Evolutionary conservation across 768 basidiomycete species (phyloP).

Genomic region (Leccinum rimulosum): DNA sequence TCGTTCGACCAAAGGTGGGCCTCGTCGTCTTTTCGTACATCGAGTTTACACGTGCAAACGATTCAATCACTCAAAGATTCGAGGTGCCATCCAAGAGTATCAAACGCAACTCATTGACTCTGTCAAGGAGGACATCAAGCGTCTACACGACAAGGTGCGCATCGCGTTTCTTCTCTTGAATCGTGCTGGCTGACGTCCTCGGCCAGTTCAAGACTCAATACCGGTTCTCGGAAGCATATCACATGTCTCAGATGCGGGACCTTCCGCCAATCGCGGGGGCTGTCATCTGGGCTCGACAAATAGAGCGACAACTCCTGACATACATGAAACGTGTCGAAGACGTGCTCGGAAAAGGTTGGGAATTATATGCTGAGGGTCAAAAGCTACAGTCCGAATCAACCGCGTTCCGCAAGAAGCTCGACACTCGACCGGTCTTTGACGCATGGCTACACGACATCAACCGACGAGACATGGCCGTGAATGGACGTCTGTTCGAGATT

Average conservation of each 20-base stretch:
- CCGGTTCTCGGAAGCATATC: conserved; percentile 91
- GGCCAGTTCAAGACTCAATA: conserved; percentile 92
- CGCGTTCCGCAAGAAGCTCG: conserved; percentile 94
- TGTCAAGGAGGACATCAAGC: conserved; percentile 97
- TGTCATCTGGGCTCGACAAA: conserved; percentile 99
- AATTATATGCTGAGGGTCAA: conserved; percentile 98
- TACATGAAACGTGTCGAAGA: conserved; percentile 99
- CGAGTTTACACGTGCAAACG: background rate
- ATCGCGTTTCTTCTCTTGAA: background rate
- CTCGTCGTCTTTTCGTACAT: background rate
- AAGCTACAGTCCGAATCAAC: conserved; percentile 89
- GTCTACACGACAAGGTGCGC: conserved; percentile 83
- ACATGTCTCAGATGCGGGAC: conserved; percentile 99
- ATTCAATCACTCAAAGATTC: conserved; percentile 53
- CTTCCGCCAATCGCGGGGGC: conserved; percentile 97
- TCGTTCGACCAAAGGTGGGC: conserved; percentile 89
- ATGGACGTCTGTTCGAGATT: conserved; percentile 91
- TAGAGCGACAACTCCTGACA: conserved; percentile 89
- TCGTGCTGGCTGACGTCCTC: conserved; percentile 1
- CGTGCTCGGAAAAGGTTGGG: conserved; percentile 97
- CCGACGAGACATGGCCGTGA: conserved; percentile 86
- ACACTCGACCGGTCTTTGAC: conserved; percentile 90
- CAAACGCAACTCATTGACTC: conserved; percentile 98
- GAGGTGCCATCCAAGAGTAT: conserved; percentile 98
- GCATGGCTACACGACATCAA: conserved; percentile 98